These are phyloP conservation scores for Endotrypanum monterogeii DNA, from an alignment of 208 protist species.

Conservation along the genomic window DNA sequence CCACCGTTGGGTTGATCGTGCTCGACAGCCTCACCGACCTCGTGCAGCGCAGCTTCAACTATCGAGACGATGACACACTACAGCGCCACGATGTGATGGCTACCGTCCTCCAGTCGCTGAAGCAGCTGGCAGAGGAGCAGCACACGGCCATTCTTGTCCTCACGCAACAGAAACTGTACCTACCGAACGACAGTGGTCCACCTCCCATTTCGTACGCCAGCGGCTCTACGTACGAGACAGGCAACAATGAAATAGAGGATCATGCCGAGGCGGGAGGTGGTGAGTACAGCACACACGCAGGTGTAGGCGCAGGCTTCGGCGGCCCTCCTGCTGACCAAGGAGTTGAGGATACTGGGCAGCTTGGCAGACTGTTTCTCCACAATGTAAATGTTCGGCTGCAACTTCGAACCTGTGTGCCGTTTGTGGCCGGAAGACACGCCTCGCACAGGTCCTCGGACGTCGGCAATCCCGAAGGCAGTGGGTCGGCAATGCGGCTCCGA, in stretches of 20 bases:
- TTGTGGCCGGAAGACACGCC: not conserved
- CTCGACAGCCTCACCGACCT: slow-evolving; percentile 60
- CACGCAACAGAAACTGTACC: slow-evolving; percentile 28
- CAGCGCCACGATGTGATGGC: slow-evolving; percentile 53
- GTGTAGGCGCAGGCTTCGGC: not conserved
- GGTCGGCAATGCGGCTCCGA: slow-evolving; percentile 1
- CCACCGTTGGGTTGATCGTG: slow-evolving; percentile 44
- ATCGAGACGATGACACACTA: slow-evolving; percentile 33
- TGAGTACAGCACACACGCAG: not conserved
- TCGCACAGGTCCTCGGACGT: slow-evolving; percentile 7
- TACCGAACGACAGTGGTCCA: not conserved
- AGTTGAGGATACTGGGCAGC: slow-evolving; percentile 16
- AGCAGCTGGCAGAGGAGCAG: slow-evolving; percentile 45
- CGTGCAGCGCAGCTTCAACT: slow-evolving; percentile 45
- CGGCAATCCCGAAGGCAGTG: not conserved
- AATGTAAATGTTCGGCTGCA: slow-evolving; percentile 71
- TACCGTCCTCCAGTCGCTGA: slow-evolving; percentile 45
- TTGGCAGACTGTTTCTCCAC: slow-evolving; percentile 69
- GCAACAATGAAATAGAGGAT: not conserved
- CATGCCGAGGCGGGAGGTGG: not conserved
- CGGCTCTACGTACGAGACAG: not conserved
- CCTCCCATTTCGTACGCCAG: not conserved
- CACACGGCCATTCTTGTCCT: slow-evolving; percentile 55
- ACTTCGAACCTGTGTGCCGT: slow-evolving; percentile 18
- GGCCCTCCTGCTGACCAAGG: not conserved